Conservation (phyloP, 352 stramenopile genomes). For the Pythium periplocum region DNA sequence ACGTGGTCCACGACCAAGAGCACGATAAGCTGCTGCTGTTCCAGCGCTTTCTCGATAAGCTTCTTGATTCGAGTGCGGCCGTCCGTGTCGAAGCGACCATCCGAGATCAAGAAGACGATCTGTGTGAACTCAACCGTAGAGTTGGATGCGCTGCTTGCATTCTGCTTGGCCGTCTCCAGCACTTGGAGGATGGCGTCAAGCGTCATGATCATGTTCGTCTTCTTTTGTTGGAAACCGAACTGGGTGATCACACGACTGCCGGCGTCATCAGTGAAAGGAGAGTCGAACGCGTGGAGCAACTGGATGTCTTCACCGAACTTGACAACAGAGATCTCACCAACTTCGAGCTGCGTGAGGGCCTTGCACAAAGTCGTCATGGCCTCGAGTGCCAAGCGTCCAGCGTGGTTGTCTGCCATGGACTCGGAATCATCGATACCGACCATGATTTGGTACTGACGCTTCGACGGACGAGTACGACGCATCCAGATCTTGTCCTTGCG, state of each 20-base stretch:
- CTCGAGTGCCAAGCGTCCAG: constrained; percentile 93
- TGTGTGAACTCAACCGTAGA: constrained; percentile 87
- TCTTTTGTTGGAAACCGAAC: constrained; percentile 97
- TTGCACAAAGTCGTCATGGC: constrained; percentile 97
- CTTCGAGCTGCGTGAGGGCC: constrained; percentile 96
- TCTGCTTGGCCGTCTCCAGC: constrained; percentile 80
- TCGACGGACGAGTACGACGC: constrained; percentile 96
- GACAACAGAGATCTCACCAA: constrained; percentile 91
- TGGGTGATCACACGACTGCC: constrained; percentile 91
- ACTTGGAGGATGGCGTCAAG: constrained; percentile 91
- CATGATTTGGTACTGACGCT: constrained; percentile 98
- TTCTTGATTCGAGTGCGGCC: constrained; percentile 93
- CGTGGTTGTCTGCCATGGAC: constrained; percentile 98
- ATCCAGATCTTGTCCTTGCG: constrained; percentile 99
- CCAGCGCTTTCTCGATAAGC: constrained; percentile 94
- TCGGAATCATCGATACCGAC: constrained; percentile 99
- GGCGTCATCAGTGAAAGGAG: constrained; percentile 95
- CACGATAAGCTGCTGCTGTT: constrained; percentile 97
- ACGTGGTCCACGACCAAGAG: constrained; percentile 96
- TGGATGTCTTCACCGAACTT: constrained; percentile 97
- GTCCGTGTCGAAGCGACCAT: constrained; percentile 98
- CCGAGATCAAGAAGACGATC: constrained; percentile 98
- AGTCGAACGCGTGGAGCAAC: constrained; percentile 95
- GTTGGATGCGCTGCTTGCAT: constrained; percentile 33
- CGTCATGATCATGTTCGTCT: constrained; percentile 95